phyloP scores from a whole-genome alignment of 345 rosid species.

The Abelmoschus esculentus region DNA sequence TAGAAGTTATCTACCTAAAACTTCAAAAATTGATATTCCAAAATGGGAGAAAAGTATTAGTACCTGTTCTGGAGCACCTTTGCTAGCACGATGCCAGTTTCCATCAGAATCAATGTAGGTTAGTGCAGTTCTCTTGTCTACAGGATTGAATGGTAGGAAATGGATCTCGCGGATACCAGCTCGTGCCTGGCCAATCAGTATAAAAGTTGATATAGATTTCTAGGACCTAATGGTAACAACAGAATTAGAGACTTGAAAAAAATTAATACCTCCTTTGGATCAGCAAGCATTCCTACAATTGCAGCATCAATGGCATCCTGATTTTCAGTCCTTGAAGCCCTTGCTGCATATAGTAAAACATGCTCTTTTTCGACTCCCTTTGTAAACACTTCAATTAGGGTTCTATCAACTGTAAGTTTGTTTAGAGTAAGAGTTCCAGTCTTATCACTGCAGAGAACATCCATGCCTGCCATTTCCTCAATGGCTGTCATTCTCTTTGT shows the following conservation, averaged over 20 bases:
- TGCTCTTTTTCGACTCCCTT: constrained; percentile 70
- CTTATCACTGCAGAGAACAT: constrained; percentile 89
- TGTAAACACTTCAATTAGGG: constrained; percentile 58
- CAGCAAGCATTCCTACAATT: constrained; percentile 74
- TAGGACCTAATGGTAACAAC: constrained; percentile 3
- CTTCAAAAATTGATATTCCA: not conserved
- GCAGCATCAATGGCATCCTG: constrained; percentile 93
- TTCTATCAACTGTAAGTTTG: constrained; percentile 71
- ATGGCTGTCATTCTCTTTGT: constrained; percentile 98
- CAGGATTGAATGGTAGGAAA: constrained; percentile 21
- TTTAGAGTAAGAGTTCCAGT: constrained; percentile 85
- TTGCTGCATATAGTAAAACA: constrained; percentile 72
- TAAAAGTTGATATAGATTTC: not conserved
- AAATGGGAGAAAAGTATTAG: not conserved
- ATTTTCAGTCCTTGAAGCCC: constrained; percentile 83
- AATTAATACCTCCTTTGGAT: constrained; percentile 6
- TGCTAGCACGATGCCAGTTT: constrained; percentile 77
- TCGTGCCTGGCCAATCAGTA: constrained; percentile 47
- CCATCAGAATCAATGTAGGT: constrained; percentile 73
- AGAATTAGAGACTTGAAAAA: not conserved
- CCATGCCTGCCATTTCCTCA: constrained; percentile 97
- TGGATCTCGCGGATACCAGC: constrained; percentile 70
- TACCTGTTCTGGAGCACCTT: constrained; percentile 97
- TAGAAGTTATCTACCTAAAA: not conserved
- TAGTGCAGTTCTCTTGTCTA: constrained; percentile 81